Evolutionary conservation across 306 rosid species (phyloP).

Genomic region (Spatholobus suberectus): DNA sequence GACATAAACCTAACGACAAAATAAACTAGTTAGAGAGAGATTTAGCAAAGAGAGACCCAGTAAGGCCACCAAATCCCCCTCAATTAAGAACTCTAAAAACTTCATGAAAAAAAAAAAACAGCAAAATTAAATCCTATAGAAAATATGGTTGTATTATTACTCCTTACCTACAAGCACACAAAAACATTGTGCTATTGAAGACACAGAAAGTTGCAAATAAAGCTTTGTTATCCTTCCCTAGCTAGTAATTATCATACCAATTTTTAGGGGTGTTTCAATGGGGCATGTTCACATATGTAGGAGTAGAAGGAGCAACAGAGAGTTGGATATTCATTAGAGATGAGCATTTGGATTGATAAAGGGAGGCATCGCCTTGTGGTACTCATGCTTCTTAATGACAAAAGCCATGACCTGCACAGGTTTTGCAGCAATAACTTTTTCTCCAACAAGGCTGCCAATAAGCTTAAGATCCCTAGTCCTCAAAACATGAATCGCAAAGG

Average conservation of each 20-base stretch:
- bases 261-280: too few relatives aligned
- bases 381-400: conserved; percentile 33
- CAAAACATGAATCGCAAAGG: conserved; percentile 52
- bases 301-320: background rate
- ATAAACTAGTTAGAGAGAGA: background rate
- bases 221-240: too few relatives aligned
- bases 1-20: background rate
- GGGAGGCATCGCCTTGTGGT: too few relatives aligned
- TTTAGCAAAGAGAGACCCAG: background rate
- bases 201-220: too few relatives aligned
- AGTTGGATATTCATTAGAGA: too few relatives aligned
- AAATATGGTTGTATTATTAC: background rate
- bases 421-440: conserved; percentile 52
- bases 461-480: conserved; percentile 48
- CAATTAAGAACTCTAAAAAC: background rate
- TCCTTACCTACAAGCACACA: too few relatives aligned
- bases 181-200: background rate
- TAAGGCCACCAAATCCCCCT: background rate
- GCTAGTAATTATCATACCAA: too few relatives aligned
- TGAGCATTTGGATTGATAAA: too few relatives aligned
- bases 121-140: too few relatives aligned
- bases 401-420: conserved; percentile 47
- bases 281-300: too few relatives aligned
- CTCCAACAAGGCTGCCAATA: conserved; percentile 67
- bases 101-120: background rate